Evolutionary conservation across 2,329 filamentous ascomycete genomes (phyloP), one percentile per base, ranked within the genome.

Genomic region (Cladosporium sp.): DNA sequence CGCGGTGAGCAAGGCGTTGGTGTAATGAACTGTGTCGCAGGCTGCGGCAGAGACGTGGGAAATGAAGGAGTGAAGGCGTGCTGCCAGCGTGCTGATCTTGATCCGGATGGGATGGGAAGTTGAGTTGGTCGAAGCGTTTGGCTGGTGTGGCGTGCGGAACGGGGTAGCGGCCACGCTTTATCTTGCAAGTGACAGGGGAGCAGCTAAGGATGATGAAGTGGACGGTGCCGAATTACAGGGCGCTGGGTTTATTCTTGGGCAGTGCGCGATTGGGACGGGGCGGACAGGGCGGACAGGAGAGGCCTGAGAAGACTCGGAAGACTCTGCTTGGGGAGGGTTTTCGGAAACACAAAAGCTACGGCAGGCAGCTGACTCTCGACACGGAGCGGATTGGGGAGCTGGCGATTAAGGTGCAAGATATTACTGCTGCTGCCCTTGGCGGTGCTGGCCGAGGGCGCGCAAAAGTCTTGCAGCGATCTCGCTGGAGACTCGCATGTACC

Each of bases 31-130:
- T 37, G 40, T 55, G 52, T 55, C 25, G 52, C 52, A 55, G 52
- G 52, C 51, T 37, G 50, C 12, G 24, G 35, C 49, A 40, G 51
- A 19, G 39, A 32, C 9, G 40, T 55, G 52, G 52, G 52, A 55
- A 55, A 55, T 55, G 52, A 55, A 55, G 52, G 52, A 55, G 52
- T 37, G 52, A n/a, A 25, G 25, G 19, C 17, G 51, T 54, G 37
- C 51, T 35, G 36, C 28, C 37, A 44, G 42, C 42, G 42, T 54
- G 51, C 51, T 42, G 51, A 54, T 54, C 51, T 28, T 19, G 36
- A 22, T 39, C 10, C 13, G 40, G 32, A 35, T 25, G 42, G 40
- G 40, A 45, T n/a, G 34, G 40, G 52, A 6, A 42, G 35, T 34
- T 32, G 28, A 32, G 28, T 32, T 32, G 28, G 28, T 32, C 28